A percentile compares a stretch with the other conserved stretches of the same genome.
These are phyloP conservation scores for Yueomyces sp. DNA, from an alignment of 805 yeast genomes.

Conservation along the genomic window DNA sequence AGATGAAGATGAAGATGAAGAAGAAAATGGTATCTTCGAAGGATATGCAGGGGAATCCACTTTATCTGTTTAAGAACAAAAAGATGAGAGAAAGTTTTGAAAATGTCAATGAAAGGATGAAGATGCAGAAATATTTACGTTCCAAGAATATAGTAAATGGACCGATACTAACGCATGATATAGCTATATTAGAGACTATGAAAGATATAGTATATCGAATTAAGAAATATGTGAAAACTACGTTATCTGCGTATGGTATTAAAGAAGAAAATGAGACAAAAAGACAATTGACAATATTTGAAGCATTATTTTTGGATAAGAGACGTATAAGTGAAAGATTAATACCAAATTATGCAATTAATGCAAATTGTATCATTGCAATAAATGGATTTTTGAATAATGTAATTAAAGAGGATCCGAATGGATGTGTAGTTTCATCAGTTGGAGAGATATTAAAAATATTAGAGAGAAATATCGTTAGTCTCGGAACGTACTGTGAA, in stretches of 20 bases:
- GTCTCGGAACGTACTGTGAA: conserved; percentile 35
- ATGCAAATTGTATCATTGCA: conserved; percentile 48
- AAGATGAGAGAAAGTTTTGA: neutral
- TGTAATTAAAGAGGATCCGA: conserved; percentile 54
- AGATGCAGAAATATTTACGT: neutral
- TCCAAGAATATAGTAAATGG: neutral
- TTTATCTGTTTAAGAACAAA: neutral
- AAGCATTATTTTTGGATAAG: conserved; percentile 15
- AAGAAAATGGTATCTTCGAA: neutral
- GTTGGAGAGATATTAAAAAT: conserved; percentile 50
- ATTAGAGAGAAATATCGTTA: conserved; percentile 46
- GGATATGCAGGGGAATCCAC: too few relatives aligned
- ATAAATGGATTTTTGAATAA: conserved; percentile 36
- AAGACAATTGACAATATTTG: conserved; percentile 8
- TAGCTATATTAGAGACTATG: neutral
- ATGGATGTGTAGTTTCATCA: conserved; percentile 37
- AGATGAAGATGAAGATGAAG: neutral
- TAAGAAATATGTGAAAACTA: neutral
- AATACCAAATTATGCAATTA: conserved; percentile 48
- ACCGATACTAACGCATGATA: neutral
- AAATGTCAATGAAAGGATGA: neutral
- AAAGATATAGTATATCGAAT: neutral
- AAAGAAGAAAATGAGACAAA: neutral
- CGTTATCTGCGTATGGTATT: neutral
- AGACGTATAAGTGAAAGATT: conserved; percentile 46